Base-by-base conservation (phyloP, 176 grass and related monocot genomes). In the bread wheat (Triticum aestivum) region DNA sequence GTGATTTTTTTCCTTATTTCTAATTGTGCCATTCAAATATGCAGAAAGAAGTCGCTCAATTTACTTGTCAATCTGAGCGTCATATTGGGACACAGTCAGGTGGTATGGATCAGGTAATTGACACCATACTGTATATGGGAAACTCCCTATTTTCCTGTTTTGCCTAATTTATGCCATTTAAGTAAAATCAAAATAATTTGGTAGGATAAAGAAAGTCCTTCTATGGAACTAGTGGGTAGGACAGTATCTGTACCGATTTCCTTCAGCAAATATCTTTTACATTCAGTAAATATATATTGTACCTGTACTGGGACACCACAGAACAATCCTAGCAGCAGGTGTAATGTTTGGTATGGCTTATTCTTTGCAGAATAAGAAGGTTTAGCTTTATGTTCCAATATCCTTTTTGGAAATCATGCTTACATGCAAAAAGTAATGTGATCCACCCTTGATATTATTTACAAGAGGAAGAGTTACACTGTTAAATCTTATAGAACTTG, bases 31-130 rank as follows among this genome's bases (percentile, higher is more conserved):
- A 34, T 71, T 92, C 2, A 75, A 81, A 90, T 82, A 32, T 90
- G 68, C 87, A 98, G 97, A 98, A 98, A 98, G 97, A 98, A 90
- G 88, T 96, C 88, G 97, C 97, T 83, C 94, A 96, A 78, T 94
- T 98, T 78, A 92, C 97, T 1, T 98, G 97, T 77, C 80, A 94
- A 33, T 98, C 92, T 85, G 97, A 98, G 78, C 92, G 87, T 17
- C 90, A 96, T 69, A 96, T 98, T 61, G 97, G 97, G 72, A 98
- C 92, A 65, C 94, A 96, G 74, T 98, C 97, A 15, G 97, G 97
- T 51, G 94, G 97, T 34, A 98, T 98, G 97, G 97, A 98, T 79
- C 97, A 98, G 97, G 97, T 98, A 89, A 87, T 61, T 56, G 32
- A 44, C 4, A 4, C 58, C 3, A 26, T 75, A 38, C 30, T 71